phyloP scores from a whole-genome alignment of 495 filamentous ascomycete species.

The Xylaria palmicola region DNA sequence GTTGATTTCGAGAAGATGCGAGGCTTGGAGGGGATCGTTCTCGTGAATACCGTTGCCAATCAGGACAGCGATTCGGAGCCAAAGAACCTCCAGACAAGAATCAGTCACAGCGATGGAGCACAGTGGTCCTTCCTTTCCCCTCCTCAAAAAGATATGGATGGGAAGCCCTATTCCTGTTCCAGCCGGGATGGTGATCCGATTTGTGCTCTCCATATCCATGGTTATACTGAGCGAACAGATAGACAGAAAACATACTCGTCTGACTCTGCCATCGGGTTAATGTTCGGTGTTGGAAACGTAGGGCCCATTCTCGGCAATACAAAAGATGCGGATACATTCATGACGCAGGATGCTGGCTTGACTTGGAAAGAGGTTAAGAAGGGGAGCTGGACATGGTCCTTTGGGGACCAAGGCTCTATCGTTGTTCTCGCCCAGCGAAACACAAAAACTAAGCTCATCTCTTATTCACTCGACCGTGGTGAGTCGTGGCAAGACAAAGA shows the following conservation, averaged over 20 bases:
- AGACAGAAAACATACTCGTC: constrained; percentile 81
- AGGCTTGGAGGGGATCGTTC: constrained; percentile 81
- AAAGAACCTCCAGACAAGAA: constrained; percentile 84
- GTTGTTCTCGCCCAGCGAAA: constrained; percentile 71
- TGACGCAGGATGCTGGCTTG: constrained; percentile 85
- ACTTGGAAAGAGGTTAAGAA: constrained; percentile 82
- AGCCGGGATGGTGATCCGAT: constrained; percentile 52
- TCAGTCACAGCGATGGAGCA: constrained; percentile 93
- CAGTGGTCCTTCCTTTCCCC: constrained; percentile 76
- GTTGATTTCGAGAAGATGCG: constrained; percentile 97
- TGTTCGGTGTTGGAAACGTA: constrained; percentile 91
- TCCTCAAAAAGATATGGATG: constrained; percentile 64
- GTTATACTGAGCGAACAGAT: constrained; percentile 86
- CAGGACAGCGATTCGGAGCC: constrained; percentile 56
- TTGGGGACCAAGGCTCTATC: constrained; percentile 88
- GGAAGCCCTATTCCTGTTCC: constrained; percentile 67
- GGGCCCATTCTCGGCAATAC: constrained; percentile 61
- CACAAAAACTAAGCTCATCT: constrained; percentile 62
- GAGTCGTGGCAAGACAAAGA: constrained; percentile 68
- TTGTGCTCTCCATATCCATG: constrained; percentile 89
- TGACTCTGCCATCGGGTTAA: constrained; percentile 81
- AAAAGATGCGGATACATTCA: constrained; percentile 78
- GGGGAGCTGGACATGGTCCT: constrained; percentile 87
- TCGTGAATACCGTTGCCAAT: constrained; percentile 85
- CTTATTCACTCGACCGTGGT: constrained; percentile 80